Evolutionary conservation across 768 basidiomycete species (phyloP).

Genomic region (Lactarius hatsudake): DNA sequence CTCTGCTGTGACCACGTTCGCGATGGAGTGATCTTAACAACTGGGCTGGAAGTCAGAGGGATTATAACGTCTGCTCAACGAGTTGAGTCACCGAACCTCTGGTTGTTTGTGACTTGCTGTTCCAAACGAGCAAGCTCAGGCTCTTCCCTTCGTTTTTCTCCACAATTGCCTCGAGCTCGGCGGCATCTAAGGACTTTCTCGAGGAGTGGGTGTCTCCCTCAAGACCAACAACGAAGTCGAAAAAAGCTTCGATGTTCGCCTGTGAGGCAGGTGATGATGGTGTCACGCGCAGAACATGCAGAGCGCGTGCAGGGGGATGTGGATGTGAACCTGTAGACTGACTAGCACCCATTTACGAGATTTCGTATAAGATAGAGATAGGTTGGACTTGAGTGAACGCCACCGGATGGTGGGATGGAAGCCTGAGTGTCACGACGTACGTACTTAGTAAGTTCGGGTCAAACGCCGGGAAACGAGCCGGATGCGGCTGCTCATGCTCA

Average conservation of each 20-base stretch:
- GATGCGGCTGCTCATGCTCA: background rate
- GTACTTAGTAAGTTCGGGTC: background rate
- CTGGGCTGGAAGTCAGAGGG: slow-evolving; percentile 40
- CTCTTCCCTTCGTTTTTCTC: slow-evolving; percentile 73
- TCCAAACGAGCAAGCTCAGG: slow-evolving; percentile 79
- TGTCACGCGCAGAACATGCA: slow-evolving; percentile 89
- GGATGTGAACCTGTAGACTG: slow-evolving; percentile 53
- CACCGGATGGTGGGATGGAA: background rate
- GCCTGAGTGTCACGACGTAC: too few species aligned
- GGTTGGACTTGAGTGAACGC: background rate
- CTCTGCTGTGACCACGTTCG: slow-evolving; percentile 67
- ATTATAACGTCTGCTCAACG: background rate
- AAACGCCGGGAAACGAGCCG: background rate
- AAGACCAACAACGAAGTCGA: slow-evolving; percentile 94
- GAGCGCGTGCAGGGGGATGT: slow-evolving; percentile 56
- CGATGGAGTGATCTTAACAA: slow-evolving; percentile 82
- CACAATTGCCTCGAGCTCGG: slow-evolving; percentile 75
- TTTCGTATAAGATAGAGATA: slow-evolving; percentile 1
- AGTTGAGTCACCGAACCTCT: slow-evolving; percentile 48
- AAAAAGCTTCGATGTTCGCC: slow-evolving; percentile 86
- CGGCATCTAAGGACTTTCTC: slow-evolving; percentile 58
- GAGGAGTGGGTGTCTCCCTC: slow-evolving; percentile 61
- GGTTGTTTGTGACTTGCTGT: slow-evolving; percentile 68
- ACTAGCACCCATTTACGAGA: slow-evolving; percentile 64
- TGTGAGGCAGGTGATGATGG: slow-evolving; percentile 85